phyloP scores from a whole-genome alignment of 176 grass and related monocot genomes.

The Avena atlantica region DNA sequence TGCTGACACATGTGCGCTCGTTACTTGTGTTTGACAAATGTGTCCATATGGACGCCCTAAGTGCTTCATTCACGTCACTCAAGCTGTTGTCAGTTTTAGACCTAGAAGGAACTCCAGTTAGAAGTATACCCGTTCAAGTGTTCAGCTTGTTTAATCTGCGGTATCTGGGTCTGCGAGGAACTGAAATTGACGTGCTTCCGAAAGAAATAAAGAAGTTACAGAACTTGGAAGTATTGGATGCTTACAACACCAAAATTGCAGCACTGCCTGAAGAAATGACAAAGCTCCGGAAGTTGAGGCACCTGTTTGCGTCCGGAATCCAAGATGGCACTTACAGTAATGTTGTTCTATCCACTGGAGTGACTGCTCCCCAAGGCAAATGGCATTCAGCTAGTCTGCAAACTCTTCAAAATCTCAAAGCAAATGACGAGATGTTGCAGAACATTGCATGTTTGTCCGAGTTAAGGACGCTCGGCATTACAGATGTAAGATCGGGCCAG shows the following conservation, averaged over 20 bases:
- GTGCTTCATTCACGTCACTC: slow-evolving; percentile 1
- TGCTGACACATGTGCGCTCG: neutral
- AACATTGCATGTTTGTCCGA: neutral
- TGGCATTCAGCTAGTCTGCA: slow-evolving; percentile 10
- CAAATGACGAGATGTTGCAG: slow-evolving; percentile 18
- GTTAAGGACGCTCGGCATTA: slow-evolving; percentile 16
- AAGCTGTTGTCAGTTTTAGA: slow-evolving; percentile 18
- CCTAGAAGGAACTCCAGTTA: slow-evolving; percentile 11
- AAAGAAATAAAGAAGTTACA: slow-evolving; percentile 29
- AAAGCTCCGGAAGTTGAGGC: slow-evolving; percentile 34
- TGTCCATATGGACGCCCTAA: neutral
- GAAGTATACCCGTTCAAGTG: neutral
- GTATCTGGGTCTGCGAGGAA: slow-evolving; percentile 30
- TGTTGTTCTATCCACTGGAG: neutral
- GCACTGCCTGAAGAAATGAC: slow-evolving; percentile 12
- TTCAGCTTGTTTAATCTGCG: slow-evolving; percentile 37
- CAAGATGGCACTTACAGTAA: neutral
- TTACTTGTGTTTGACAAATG: slow-evolving; percentile 25
- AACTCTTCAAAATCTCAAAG: slow-evolving; percentile 14
- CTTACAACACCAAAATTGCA: neutral
- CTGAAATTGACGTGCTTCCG: slow-evolving; percentile 27
- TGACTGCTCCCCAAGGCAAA: neutral
- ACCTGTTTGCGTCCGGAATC: slow-evolving; percentile 31
- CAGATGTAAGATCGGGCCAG: neutral
- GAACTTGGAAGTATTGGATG: slow-evolving; percentile 38